Conservation (phyloP, 164 flowering plant species). For the Sedum album region DNA sequence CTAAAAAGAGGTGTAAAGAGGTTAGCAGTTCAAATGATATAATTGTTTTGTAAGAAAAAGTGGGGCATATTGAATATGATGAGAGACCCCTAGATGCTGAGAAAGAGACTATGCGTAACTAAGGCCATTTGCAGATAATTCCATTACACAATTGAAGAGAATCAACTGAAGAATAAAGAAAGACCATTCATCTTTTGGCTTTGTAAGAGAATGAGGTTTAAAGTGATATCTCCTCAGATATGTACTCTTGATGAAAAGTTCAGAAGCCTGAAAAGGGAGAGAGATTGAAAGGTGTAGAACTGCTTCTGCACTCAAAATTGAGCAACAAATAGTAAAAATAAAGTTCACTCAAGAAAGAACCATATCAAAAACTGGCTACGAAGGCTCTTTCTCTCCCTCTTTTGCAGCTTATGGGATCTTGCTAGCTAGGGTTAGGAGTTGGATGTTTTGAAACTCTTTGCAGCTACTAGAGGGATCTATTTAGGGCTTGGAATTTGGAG, state of each 20-base stretch:
- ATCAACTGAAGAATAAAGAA: background rate
- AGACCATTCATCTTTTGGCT: background rate
- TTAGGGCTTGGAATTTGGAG: background rate
- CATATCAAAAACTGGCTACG: background rate
- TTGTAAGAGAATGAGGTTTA: background rate
- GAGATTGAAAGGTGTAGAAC: background rate
- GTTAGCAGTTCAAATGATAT: background rate
- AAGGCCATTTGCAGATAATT: slow-evolving; percentile 13
- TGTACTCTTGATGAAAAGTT: background rate
- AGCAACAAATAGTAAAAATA: no score
- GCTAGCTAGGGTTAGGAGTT: background rate
- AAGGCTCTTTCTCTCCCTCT: background rate
- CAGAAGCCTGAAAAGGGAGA: background rate
- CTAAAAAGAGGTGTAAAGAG: slow-evolving; percentile 8
- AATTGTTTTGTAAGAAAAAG: slow-evolving; percentile 8
- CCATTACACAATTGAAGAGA: background rate
- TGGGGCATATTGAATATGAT: slow-evolving; percentile 2
- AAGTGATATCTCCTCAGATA: background rate
- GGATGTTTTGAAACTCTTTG: background rate
- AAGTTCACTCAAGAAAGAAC: background rate
- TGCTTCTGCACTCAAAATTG: background rate
- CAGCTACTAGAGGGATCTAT: slow-evolving; percentile 3
- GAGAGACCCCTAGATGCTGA: slow-evolving; percentile 13
- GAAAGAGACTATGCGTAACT: slow-evolving; percentile 51
- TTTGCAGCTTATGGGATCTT: background rate